Evolutionary conservation across 768 basidiomycete species (phyloP), one percentile per base, ranked within the genome.

Genomic region (Rossbeevera mucosa): DNA sequence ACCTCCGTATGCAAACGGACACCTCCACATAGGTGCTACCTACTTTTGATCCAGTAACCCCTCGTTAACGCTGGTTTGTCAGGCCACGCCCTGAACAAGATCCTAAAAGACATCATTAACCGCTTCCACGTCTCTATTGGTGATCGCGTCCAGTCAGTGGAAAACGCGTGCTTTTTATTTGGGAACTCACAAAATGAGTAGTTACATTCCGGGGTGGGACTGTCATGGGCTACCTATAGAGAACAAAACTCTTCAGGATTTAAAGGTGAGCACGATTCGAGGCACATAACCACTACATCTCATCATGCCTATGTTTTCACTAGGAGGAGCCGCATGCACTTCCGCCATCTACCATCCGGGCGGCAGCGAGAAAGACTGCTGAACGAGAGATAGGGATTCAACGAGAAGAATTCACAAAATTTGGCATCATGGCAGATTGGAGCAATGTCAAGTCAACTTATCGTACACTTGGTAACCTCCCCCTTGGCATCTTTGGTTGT

Each of bases 141-240:
- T 7, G 72, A 80, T 55, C 79, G 80, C 59, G 87, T 97, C 40
- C 85, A 94, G 93, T 95, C 58, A 67, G 88, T 65, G 29, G 45
- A 56, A 25, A 13, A 42, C 26, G n/a, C 22, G 38, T 44, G 4
- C 7, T 12, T 51, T 42, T 9, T 41, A 26, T 20, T 3, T 0
- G n/a, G 21, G 42, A 41, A 20, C 47, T 54, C 25, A 33, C 13
- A 2, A 26, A 30, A 26, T 50, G 30, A 12, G n/a, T 52, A 97
- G 95, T 62, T 97, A 94, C 71, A 70, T 89, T 13, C 94, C 95
- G 30, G 95, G 95, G 9, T 99, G 93, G 92, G 95, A 99, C 63
- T 98, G 95, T 62, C 95, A 99, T 66, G 95, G 95, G 6, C 81
- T 97, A 12, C 95, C 95, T 0, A 97, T 98, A 55, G 95, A 98